These are phyloP conservation scores for Paraconiothyrium brasiliense DNA, from an alignment of 2,329 filamentous ascomycete genomes.

Conservation along the genomic window DNA sequence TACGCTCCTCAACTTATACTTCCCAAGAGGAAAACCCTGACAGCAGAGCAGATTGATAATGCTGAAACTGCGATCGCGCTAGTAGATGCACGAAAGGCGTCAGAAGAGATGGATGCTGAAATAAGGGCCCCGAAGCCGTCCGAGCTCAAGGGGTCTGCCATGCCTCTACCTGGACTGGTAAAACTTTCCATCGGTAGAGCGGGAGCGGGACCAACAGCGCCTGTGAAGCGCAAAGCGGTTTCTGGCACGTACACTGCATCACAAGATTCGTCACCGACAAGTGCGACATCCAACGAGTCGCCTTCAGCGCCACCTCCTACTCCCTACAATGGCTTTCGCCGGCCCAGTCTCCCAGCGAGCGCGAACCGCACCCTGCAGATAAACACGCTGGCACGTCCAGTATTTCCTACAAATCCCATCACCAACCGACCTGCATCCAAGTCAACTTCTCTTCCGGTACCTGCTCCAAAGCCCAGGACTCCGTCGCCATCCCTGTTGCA, in stretches of 20 bases:
- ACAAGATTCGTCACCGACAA: constrained; percentile 27
- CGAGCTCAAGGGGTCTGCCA: constrained; percentile 19
- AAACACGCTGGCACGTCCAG: constrained; percentile 49
- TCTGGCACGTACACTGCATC: constrained; percentile 22
- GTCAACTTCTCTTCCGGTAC: constrained; percentile 42
- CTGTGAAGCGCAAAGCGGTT: constrained; percentile 32
- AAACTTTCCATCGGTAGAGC: constrained; percentile 24
- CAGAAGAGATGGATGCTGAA: constrained; percentile 23
- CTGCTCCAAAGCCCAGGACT: constrained; percentile 40
- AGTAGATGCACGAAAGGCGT: constrained; percentile 16
- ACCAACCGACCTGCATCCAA: constrained; percentile 40
- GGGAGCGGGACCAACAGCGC: constrained; percentile 3
- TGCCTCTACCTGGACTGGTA: constrained; percentile 33
- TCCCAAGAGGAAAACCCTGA: constrained; percentile 57
- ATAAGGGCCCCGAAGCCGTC: constrained; percentile 17
- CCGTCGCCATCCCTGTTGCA: constrained; percentile 56
- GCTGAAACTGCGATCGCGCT: constrained; percentile 38
- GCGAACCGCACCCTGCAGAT: constrained; percentile 44
- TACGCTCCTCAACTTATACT: constrained; percentile 49
- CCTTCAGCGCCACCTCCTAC: constrained; percentile 21
- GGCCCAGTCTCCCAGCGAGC: constrained; percentile 44
- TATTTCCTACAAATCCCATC: constrained; percentile 39
- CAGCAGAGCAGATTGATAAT: constrained; percentile 53
- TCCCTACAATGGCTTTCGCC: constrained; percentile 33
- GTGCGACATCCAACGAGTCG: constrained; percentile 27